Evolutionary conservation across 2,329 filamentous ascomycete genomes (phyloP), one percentile per base, ranked within the genome.

Genomic region (Colletotrichum sp.): DNA sequence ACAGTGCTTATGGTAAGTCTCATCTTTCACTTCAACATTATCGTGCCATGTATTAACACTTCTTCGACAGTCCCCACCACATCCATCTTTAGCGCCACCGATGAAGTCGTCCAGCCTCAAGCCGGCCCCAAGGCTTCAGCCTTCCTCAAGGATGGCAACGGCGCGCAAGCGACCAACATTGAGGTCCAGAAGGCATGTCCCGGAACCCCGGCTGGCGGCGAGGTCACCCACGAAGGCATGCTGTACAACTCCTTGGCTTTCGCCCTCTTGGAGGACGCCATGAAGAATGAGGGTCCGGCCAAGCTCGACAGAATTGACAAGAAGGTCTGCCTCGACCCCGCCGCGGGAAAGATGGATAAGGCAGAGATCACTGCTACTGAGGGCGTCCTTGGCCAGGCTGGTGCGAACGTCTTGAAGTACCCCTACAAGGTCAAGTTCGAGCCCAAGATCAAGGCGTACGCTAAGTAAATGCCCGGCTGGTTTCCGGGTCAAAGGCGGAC

Each of bases 71-170:
- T 92, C 0, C 89, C 89, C 1, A 91, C 89, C 0, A 91, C 90
- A 1, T 89, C 85, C 0, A 82, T 92, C 57, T 91, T 88, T 81
- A 88, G 87, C 2, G 81, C 83, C 18, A 82, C 85, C 32, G 89
- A 91, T 76, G 86, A 91, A 76, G 84, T 91, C 63, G 88, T 91
- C 2, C 81, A 90, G 79, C 90, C 89, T 1, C 86, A 90, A 80
- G 78, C 78, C 21, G 89, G 88, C 3, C 81, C 81, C 0, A 78
- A 80, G 3, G 89, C 89, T 0, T 91, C 89, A 0, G 89, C 86
- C 0, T 86, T 82, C 70, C 79, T 89, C 5, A 71, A 82, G 26
- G 86, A 89, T 64, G 81, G 78, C 2, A 83, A 84, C 6, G 81
- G 80, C 8, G 86, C 89, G 5, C 89, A 79, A 6, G 88, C 88